phyloP scores from a whole-genome alignment of 371 early-diverging fungal genomes.

The Rhizopus stolonifer region DNA sequence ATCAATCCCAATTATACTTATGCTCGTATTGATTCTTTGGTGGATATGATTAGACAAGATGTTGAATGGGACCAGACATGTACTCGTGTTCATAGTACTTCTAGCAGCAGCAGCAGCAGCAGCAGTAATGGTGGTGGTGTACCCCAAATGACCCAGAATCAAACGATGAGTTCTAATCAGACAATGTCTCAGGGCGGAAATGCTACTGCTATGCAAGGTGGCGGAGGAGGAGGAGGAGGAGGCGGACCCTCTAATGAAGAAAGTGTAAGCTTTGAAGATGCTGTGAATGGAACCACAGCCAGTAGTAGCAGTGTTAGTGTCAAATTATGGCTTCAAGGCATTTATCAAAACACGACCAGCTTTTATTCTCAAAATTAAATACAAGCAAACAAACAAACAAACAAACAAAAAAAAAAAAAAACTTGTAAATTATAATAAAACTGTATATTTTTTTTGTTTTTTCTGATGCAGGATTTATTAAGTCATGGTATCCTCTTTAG shows the following conservation, averaged over 20 bases:
- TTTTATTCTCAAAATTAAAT: neutral
- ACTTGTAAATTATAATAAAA: neutral
- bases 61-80: conserved; percentile 21
- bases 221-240: too few relatives aligned
- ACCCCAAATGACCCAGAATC: too few relatives aligned
- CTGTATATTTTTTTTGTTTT: too few relatives aligned
- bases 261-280: neutral
- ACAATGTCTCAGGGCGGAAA: too few relatives aligned
- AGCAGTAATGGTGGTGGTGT: too few relatives aligned
- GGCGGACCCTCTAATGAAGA: neutral
- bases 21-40: conserved; percentile 22
- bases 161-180: too few relatives aligned
- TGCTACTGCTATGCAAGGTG: too few relatives aligned
- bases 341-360: neutral
- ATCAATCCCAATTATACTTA: conserved; percentile 10
- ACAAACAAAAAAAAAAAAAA: neutral
- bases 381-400: neutral
- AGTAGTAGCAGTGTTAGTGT: conserved; percentile 1
- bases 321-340: conserved; percentile 12
- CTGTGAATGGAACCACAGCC: neutral
- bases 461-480: too few relatives aligned
- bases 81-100: too few relatives aligned
- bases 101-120: neutral
- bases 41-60: conserved; percentile 15
- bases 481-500: too few relatives aligned